These are phyloP conservation scores for Tulasnella calospora DNA, from an alignment of 768 basidiomycete species.

Conservation along the genomic window DNA sequence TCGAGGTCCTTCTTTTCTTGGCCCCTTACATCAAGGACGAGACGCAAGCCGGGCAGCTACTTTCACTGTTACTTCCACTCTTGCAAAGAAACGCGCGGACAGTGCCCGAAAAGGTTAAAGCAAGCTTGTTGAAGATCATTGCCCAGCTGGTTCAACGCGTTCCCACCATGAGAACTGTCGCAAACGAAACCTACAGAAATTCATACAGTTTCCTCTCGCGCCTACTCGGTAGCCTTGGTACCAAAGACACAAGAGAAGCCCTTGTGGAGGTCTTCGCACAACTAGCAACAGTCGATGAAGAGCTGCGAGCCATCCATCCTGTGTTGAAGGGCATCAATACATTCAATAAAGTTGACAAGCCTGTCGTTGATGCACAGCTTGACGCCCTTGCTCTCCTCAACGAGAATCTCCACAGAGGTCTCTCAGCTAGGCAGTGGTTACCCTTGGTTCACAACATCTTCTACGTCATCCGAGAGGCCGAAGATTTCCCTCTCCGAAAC, in stretches of 20 bases:
- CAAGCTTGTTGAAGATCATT: slow-evolving; percentile 69
- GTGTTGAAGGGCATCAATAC: slow-evolving; percentile 73
- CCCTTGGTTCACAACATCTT: slow-evolving; percentile 79
- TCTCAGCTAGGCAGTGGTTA: slow-evolving; percentile 62
- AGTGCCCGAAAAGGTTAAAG: slow-evolving; percentile 81
- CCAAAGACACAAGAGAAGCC: slow-evolving; percentile 61
- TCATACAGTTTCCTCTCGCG: slow-evolving; percentile 65
- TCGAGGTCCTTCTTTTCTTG: slow-evolving; percentile 72
- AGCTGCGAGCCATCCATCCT: slow-evolving; percentile 47
- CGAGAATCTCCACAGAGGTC: slow-evolving; percentile 50
- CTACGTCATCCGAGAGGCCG: slow-evolving; percentile 80
- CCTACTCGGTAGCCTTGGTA: slow-evolving; percentile 72
- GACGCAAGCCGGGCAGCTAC: slow-evolving; percentile 65
- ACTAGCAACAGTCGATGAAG: slow-evolving; percentile 46
- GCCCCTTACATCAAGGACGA: slow-evolving; percentile 68
- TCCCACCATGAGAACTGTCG: slow-evolving; percentile 50
- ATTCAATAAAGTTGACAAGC: slow-evolving; percentile 77
- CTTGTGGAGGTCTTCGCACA: slow-evolving; percentile 62
- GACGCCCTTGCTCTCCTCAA: slow-evolving; percentile 70
- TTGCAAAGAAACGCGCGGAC: slow-evolving; percentile 69
- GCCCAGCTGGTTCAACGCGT: slow-evolving; percentile 62
- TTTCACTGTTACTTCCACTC: slow-evolving; percentile 70
- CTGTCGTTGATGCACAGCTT: slow-evolving; percentile 85
- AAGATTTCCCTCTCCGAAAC: slow-evolving; percentile 79
- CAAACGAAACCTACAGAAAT: slow-evolving; percentile 45